phyloP scores from a whole-genome alignment of 148 eudicot genomes.

The Vaccinium myrtillus region DNA sequence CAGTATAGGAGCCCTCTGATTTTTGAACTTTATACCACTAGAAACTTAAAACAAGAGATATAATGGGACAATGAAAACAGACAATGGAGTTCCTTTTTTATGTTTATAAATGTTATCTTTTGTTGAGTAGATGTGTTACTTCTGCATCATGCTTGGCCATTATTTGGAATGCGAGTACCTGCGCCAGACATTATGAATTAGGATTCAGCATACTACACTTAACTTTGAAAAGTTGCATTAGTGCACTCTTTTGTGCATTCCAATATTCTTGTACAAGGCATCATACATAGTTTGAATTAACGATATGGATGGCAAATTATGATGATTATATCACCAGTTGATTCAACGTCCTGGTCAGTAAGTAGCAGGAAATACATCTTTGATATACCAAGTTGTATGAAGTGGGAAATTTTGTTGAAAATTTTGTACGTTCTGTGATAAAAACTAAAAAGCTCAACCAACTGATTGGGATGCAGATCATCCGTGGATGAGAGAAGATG shows the following conservation, averaged over 20 bases:
- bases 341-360: constrained; percentile 1
- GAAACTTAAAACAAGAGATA: background rate
- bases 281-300: background rate
- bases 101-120: background rate
- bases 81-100: background rate
- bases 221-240: background rate
- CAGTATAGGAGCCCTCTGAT: too few relatives aligned
- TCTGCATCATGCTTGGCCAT: background rate
- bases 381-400: background rate
- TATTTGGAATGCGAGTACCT: background rate
- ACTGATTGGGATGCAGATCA: constrained; percentile 58
- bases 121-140: background rate
- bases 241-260: background rate
- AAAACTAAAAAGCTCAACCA: constrained; percentile 8
- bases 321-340: background rate
- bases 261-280: background rate
- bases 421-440: background rate
- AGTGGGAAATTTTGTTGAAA: background rate
- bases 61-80: background rate
- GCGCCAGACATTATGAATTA: background rate
- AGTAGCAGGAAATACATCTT: constrained; percentile 5
- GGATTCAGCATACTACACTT: background rate
- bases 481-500: constrained; percentile 97
- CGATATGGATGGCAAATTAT: background rate
- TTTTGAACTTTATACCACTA: background rate